Conservation (phyloP, 176 grass and related monocot species). For the Areca catechu region DNA sequence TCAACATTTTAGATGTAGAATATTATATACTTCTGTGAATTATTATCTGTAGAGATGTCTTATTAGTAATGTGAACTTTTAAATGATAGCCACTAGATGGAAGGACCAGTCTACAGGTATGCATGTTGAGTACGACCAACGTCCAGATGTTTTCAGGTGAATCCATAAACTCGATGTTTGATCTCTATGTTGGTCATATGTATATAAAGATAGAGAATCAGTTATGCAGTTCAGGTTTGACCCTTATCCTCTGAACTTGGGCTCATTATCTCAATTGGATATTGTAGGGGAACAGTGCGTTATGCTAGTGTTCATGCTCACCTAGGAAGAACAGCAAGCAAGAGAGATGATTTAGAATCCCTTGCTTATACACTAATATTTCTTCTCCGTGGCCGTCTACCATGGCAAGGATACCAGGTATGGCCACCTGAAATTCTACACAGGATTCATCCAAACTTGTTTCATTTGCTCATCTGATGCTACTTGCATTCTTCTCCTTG, state of each 20-base stretch:
- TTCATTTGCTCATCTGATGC: conserved; percentile 10
- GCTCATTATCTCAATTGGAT: neutral
- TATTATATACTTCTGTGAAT: no score
- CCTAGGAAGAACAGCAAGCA: conserved; percentile 84
- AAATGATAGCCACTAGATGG: conserved; percentile 78
- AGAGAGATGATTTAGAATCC: conserved; percentile 99
- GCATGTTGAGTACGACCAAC: conserved; percentile 95
- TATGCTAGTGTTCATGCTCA: conserved; percentile 99
- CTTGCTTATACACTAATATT: conserved; percentile 95
- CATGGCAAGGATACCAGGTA: conserved; percentile 99
- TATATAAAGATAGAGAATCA: neutral
- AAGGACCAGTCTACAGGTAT: conserved; percentile 56
- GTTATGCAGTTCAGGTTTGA: neutral
- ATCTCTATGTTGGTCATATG: neutral
- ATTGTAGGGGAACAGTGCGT: conserved; percentile 82
- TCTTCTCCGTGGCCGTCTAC: conserved; percentile 82
- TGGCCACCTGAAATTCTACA: neutral
- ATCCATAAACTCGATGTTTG: conserved; percentile 11
- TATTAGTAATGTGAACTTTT: neutral
- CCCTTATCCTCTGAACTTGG: neutral
- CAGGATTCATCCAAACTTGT: conserved; percentile 4
- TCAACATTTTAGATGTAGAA: no score
- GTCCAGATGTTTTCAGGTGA: conserved; percentile 97
- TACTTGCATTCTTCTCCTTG: conserved; percentile 13
- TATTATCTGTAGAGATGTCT: no score